Conservation (phyloP, 2,329 filamentous ascomycete genomes). For the Aureobasidium subglaciale region DNA sequence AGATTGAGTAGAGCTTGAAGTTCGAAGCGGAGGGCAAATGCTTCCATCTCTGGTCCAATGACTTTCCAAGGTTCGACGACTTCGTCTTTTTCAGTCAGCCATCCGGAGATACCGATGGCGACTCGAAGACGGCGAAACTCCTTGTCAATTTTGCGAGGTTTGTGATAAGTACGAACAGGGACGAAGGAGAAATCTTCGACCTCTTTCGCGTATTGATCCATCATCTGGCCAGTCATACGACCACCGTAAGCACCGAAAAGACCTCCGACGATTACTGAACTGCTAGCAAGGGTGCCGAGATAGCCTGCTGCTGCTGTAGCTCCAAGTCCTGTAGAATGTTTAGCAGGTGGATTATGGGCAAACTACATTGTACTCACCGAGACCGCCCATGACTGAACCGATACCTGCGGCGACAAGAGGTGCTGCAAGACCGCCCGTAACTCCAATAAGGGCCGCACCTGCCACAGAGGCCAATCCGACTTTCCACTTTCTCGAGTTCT, state of each 20-base stretch:
- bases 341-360: neutral
- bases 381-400: constrained; percentile 68
- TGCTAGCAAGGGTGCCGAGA: constrained; percentile 72
- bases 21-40: constrained; percentile 81
- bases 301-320: constrained; percentile 68
- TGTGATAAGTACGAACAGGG: constrained; percentile 57
- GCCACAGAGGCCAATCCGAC: constrained; percentile 83
- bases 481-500: constrained; percentile 65
- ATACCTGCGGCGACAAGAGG: constrained; percentile 72
- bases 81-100: constrained; percentile 65
- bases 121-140: constrained; percentile 56
- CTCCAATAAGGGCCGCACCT: constrained; percentile 77
- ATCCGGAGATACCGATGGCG: constrained; percentile 77
- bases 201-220: constrained; percentile 80
- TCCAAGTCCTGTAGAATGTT: constrained; percentile 50
- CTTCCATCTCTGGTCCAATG: constrained; percentile 64
- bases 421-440: constrained; percentile 71
- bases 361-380: constrained; percentile 26
- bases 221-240: constrained; percentile 74
- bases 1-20: constrained; percentile 68
- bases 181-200: constrained; percentile 85
- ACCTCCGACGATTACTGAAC: constrained; percentile 69
- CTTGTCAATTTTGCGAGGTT: constrained; percentile 44
- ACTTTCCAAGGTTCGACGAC: constrained; percentile 72
- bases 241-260: constrained; percentile 89